A percentile compares a stretch with the other conserved stretches of the same genome.
phyloP scores from a whole-genome alignment of 495 filamentous ascomycete species.

The Trichoderma asperelloides region DNA sequence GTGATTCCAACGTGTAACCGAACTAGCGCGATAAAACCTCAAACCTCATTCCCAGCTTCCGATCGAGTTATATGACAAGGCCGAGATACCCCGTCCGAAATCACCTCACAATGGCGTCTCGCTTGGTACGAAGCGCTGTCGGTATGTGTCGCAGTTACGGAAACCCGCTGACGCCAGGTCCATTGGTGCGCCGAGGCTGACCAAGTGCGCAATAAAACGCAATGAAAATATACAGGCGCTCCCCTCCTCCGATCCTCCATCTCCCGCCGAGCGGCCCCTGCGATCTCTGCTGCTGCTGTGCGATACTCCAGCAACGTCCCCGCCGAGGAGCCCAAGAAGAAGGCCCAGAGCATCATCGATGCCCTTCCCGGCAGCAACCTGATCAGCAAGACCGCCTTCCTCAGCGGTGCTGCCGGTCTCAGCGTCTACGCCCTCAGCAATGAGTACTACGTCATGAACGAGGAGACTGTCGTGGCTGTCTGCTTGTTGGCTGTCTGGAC shows the following conservation, averaged over 20 bases:
- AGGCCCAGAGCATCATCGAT: constrained; percentile 91
- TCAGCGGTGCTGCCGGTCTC: constrained; percentile 83
- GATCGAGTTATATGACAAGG: constrained; percentile 23
- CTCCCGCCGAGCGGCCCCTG: constrained; percentile 59
- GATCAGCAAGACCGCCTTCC: constrained; percentile 89
- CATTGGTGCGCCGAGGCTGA: constrained; percentile 18
- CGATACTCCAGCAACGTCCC: constrained; percentile 71
- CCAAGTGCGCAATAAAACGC: background rate
- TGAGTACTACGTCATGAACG: constrained; percentile 98
- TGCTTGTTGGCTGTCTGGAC: constrained; percentile 83
- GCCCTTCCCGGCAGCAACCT: constrained; percentile 76
- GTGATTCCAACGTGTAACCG: constrained; percentile 18
- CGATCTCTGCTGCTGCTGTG: constrained; percentile 45
- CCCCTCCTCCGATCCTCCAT: constrained; percentile 74
- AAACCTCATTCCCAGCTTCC: constrained; percentile 32
- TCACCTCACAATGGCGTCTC: constrained; percentile 81
- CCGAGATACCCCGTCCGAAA: constrained; percentile 33
- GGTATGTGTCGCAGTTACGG: constrained; percentile 49
- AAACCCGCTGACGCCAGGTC: background rate
- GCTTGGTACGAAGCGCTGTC: constrained; percentile 82
- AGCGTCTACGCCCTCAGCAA: constrained; percentile 96
- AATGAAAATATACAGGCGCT: constrained; percentile 51
- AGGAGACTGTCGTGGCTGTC: constrained; percentile 89
- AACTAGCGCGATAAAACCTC: constrained; percentile 42
- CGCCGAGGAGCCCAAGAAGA: constrained; percentile 75